A percentile compares a stretch with the other conserved stretches of the same genome.
Conservation (phyloP, 2,329 filamentous ascomycete genomes). For the Eurotiales sp. region DNA sequence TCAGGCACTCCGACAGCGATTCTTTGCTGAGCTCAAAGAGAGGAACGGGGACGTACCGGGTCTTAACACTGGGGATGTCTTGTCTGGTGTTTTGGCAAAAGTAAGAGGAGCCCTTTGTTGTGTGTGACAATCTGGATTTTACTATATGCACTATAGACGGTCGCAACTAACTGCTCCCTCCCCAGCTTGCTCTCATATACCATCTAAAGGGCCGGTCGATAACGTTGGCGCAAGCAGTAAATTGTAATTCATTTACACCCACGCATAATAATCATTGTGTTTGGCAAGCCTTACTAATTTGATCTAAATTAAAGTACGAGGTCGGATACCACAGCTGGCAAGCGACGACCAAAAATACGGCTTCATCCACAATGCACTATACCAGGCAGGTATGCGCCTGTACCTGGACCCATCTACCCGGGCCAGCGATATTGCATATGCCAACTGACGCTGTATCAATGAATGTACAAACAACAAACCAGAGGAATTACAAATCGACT, state of each 20-base stretch:
- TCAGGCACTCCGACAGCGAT: background rate
- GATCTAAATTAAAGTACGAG: background rate
- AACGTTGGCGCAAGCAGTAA: background rate
- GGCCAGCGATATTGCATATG: background rate
- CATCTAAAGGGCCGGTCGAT: background rate
- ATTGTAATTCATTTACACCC: background rate
- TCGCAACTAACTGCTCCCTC: background rate
- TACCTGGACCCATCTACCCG: background rate
- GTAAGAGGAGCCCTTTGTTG: too few species aligned
- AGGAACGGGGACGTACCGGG: background rate
- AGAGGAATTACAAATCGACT: background rate
- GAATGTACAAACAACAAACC: background rate
- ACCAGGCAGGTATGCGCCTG: background rate
- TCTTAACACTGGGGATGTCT: background rate
- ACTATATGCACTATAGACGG: background rate
- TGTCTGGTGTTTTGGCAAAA: background rate
- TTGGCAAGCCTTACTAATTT: too few species aligned
- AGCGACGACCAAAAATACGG: background rate
- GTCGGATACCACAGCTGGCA: background rate
- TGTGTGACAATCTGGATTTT: too few species aligned
- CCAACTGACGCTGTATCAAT: background rate
- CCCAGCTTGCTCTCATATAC: background rate
- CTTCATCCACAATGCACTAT: slow-evolving; percentile 4
- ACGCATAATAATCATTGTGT: too few species aligned
- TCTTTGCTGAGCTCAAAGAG: background rate